Conservation (phyloP, 768 basidiomycete species). For the Punctularia strigosozonata region DNA sequence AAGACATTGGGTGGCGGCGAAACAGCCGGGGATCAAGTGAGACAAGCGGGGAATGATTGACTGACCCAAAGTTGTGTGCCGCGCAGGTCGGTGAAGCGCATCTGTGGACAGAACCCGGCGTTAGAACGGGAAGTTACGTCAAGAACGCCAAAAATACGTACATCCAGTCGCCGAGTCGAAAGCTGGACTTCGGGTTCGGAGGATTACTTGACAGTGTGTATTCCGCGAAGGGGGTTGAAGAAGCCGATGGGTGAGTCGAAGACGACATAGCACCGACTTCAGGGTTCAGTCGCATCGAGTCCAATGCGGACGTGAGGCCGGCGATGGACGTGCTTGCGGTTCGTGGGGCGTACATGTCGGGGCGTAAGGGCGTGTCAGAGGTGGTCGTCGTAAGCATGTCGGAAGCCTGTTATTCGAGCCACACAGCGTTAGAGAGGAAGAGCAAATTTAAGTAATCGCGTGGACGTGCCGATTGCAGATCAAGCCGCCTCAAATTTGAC, state of each 20-base stretch:
- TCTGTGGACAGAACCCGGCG: conserved; percentile 25
- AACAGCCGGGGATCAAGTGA: conserved; percentile 7
- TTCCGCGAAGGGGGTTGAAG: neutral
- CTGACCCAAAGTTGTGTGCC: conserved; percentile 81
- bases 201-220: conserved; percentile 20
- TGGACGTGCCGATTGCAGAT: conserved; percentile 8
- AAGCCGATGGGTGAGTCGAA: neutral
- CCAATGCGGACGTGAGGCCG: too few relatives aligned
- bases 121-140: too few relatives aligned
- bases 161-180: conserved; percentile 23
- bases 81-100: conserved; percentile 59
- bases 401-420: too few relatives aligned
- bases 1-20: neutral
- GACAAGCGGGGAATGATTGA: conserved; percentile 13
- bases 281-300: too few relatives aligned
- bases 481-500: conserved; percentile 39
- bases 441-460: too few relatives aligned
- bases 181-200: conserved; percentile 19
- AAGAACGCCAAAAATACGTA: conserved; percentile 11
- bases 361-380: too few relatives aligned
- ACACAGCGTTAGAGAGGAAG: too few relatives aligned
- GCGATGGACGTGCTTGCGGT: too few relatives aligned
- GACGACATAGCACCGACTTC: too few relatives aligned
- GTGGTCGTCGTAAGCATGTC: too few relatives aligned
- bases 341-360: too few relatives aligned